Conservation (phyloP, 2,329 filamentous ascomycete genomes). For the Drechslera avenae region DNA sequence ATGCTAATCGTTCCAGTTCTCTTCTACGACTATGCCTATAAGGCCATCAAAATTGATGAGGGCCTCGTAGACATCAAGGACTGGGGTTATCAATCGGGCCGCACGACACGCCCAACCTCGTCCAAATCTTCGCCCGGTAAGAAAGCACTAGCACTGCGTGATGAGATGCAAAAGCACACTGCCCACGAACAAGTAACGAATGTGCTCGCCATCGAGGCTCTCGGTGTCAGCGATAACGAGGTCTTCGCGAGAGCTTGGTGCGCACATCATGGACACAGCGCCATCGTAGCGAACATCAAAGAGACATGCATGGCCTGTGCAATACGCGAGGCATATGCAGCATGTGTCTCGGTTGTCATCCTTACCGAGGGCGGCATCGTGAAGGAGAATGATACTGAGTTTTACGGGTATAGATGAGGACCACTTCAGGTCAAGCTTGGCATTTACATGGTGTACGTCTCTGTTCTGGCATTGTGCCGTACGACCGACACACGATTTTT, state of each 20-base stretch:
- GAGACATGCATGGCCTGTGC: constrained; percentile 76
- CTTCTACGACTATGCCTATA: constrained; percentile 72
- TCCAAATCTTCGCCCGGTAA: constrained; percentile 41
- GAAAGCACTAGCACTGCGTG: constrained; percentile 36
- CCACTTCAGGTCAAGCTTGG: not conserved
- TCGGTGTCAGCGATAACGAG: constrained; percentile 76
- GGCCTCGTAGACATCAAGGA: constrained; percentile 66
- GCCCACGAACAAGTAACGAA: constrained; percentile 57
- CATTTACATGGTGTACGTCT: constrained; percentile 9
- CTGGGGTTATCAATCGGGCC: constrained; percentile 59
- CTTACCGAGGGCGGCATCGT: constrained; percentile 56
- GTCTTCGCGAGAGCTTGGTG: constrained; percentile 79
- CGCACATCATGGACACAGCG: constrained; percentile 73
- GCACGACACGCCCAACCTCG: constrained; percentile 35
- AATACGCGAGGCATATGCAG: constrained; percentile 76
- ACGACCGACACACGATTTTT: constrained; percentile 3
- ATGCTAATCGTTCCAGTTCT: constrained; percentile 54
- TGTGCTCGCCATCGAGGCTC: constrained; percentile 73
- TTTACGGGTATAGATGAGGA: constrained; percentile 15
- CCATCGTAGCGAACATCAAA: constrained; percentile 70
- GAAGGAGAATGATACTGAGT: constrained; percentile 52
- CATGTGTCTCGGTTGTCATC: constrained; percentile 73
- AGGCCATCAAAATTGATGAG: constrained; percentile 65
- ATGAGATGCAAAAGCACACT: constrained; percentile 16
- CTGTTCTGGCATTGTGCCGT: constrained; percentile 7